A percentile compares a stretch with the other conserved stretches of the same genome.
Conservation (phyloP, 257 asterid genomes). For the Verbena officinalis region DNA sequence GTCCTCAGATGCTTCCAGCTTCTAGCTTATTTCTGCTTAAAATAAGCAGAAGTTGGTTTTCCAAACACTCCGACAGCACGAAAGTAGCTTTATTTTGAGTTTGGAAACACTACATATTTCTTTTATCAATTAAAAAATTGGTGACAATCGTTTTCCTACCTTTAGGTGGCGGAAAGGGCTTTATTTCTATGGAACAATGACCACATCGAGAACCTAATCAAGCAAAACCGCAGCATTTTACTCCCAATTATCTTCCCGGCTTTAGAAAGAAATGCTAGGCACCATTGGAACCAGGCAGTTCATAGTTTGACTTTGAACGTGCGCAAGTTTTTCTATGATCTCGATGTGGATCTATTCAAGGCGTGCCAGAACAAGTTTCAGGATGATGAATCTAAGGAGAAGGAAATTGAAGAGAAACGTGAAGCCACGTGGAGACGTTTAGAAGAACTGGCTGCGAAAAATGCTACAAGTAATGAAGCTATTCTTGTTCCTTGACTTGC, state of each 20-base stretch:
- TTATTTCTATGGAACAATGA: conserved; percentile 44
- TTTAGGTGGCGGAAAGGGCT: conserved; percentile 47
- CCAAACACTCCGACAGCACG: too few relatives aligned
- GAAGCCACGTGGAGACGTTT: conserved; percentile 38
- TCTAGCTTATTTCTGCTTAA: too few relatives aligned
- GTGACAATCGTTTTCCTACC: not conserved
- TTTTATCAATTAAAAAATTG: not conserved
- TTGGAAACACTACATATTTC: too few relatives aligned
- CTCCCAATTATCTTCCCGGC: conserved; percentile 49
- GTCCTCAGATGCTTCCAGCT: too few relatives aligned
- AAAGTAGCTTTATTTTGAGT: too few relatives aligned
- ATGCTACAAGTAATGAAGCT: conserved; percentile 34
- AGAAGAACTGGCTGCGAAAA: conserved; percentile 38
- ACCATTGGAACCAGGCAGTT: conserved; percentile 50
- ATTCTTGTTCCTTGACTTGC: conserved; percentile 28
- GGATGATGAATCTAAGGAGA: conserved; percentile 39
- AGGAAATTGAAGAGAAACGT: conserved; percentile 32
- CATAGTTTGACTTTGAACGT: conserved; percentile 39
- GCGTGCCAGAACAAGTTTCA: conserved; percentile 36
- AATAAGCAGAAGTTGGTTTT: too few relatives aligned
- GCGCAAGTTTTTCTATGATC: conserved; percentile 41
- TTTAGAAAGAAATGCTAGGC: conserved; percentile 40
- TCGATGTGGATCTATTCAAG: conserved; percentile 37
- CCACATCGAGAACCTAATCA: conserved; percentile 39
- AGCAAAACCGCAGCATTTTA: conserved; percentile 35